phyloP scores from a whole-genome alignment of 2,329 filamentous ascomycete species.

The Aspergillus sergii region DNA sequence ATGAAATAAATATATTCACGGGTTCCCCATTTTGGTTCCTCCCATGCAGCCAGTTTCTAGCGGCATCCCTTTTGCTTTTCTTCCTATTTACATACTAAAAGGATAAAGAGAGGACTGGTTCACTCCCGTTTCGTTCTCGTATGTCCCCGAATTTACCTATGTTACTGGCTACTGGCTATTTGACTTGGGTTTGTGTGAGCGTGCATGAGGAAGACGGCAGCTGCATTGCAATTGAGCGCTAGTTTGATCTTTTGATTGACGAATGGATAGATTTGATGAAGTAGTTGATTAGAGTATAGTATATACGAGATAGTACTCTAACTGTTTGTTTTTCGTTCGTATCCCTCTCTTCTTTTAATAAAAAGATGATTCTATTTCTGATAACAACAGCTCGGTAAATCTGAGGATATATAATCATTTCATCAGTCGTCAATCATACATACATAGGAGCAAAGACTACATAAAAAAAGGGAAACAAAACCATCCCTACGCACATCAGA shows the following conservation, averaged over 20 bases:
- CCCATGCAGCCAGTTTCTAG: background rate
- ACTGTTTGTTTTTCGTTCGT: background rate
- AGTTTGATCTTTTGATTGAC: constrained; percentile 1
- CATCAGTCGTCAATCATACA: constrained; percentile 14
- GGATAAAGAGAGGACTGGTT: constrained; percentile 1
- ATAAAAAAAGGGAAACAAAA: background rate
- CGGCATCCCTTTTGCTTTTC: background rate
- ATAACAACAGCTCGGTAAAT: background rate
- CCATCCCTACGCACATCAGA: background rate
- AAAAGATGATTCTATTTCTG: background rate
- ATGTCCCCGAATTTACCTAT: background rate
- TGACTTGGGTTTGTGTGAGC: background rate
- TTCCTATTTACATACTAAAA: background rate
- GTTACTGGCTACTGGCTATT: background rate
- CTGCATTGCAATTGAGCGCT: constrained; percentile 14
- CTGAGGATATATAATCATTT: constrained; percentile 6
- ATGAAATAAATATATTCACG: background rate
- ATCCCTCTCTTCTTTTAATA: background rate
- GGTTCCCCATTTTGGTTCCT: background rate
- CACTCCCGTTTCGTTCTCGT: background rate
- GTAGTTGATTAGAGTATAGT: constrained; percentile 2
- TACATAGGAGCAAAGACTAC: background rate
- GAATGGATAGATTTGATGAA: constrained; percentile 4
- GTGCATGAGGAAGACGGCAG: background rate
- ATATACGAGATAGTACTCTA: background rate